Evolutionary conservation across 768 basidiomycete genomes (phyloP).

Genomic region (Tricholoma flavovirens): DNA sequence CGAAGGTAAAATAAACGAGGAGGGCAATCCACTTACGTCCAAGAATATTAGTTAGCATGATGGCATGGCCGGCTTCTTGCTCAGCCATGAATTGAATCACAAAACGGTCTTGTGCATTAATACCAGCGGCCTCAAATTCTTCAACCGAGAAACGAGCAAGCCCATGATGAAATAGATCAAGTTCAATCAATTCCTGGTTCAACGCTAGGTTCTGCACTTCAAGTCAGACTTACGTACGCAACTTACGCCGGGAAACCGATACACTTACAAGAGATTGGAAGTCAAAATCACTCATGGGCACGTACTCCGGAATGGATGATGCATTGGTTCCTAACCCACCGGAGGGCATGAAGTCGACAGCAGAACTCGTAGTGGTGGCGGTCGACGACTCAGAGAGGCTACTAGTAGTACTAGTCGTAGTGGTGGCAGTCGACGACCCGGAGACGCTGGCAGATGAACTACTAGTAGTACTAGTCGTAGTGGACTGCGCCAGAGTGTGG

Average conservation of each 20-base stretch:
- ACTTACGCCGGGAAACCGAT: not conserved
- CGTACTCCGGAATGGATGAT: conserved; percentile 14
- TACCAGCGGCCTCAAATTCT: conserved; percentile 51
- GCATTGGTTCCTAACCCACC: conserved; percentile 18
- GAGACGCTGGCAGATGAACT: not conserved
- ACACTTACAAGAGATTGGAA: conserved; percentile 40
- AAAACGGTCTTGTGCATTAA: conserved; percentile 47
- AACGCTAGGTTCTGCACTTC: conserved; percentile 41
- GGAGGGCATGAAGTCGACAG: conserved; percentile 9
- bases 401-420: not conserved
- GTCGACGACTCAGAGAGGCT: not conserved
- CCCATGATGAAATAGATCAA: conserved; percentile 54
- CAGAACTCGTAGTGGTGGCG: not conserved
- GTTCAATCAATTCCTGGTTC: conserved; percentile 42
- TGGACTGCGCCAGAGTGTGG: too few species aligned
- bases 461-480: not conserved
- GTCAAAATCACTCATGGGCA: conserved; percentile 24
- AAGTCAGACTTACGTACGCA: not conserved
- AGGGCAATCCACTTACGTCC: conserved; percentile 22
- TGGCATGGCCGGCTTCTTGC: conserved; percentile 60
- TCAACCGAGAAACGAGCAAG: conserved; percentile 45
- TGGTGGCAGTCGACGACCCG: not conserved
- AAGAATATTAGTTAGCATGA: conserved; percentile 46
- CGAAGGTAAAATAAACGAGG: not conserved
- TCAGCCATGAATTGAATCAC: conserved; percentile 59